Evolutionary conservation across 352 stramenopile species (phyloP).

Genomic region (Phytophthora sansomeana): DNA sequence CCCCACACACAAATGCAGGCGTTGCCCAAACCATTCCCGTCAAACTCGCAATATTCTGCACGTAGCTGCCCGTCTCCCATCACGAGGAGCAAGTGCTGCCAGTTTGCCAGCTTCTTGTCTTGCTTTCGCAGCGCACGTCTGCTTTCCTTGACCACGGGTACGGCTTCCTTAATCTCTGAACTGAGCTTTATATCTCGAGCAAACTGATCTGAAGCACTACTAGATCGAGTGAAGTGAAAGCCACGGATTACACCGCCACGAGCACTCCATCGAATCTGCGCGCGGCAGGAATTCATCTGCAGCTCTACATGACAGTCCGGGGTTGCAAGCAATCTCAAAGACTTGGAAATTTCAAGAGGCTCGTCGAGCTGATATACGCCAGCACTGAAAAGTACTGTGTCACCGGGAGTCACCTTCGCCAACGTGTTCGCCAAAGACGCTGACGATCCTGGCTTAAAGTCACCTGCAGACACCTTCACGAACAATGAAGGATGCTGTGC

Average conservation of each 20-base stretch:
- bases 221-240: conserved; percentile 65
- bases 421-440: conserved; percentile 40
- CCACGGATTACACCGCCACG: conserved; percentile 68
- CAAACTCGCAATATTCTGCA: conserved; percentile 75
- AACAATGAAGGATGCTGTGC: conserved; percentile 55
- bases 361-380: conserved; percentile 72
- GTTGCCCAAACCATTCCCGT: conserved; percentile 69
- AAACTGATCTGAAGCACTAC: conserved; percentile 20
- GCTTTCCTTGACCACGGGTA: conserved; percentile 22
- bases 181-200: conserved; percentile 27
- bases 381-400: conserved; percentile 72
- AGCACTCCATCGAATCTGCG: conserved; percentile 66
- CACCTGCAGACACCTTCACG: conserved; percentile 58
- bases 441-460: conserved; percentile 39
- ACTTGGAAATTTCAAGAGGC: conserved; percentile 52
- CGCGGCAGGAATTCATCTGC: conserved; percentile 59
- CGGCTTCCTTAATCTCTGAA: conserved; percentile 15
- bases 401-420: conserved; percentile 33
- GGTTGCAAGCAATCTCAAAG: conserved; percentile 57
- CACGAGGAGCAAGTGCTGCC: conserved; percentile 72
- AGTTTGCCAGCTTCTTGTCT: conserved; percentile 43
- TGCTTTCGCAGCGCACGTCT: conserved; percentile 20
- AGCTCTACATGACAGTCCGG: conserved; percentile 74
- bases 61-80: conserved; percentile 51
- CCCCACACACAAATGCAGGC: conserved; percentile 71